Conservation (phyloP, 495 filamentous ascomycete genomes). For the Penicillium cosmopolitanum region DNA sequence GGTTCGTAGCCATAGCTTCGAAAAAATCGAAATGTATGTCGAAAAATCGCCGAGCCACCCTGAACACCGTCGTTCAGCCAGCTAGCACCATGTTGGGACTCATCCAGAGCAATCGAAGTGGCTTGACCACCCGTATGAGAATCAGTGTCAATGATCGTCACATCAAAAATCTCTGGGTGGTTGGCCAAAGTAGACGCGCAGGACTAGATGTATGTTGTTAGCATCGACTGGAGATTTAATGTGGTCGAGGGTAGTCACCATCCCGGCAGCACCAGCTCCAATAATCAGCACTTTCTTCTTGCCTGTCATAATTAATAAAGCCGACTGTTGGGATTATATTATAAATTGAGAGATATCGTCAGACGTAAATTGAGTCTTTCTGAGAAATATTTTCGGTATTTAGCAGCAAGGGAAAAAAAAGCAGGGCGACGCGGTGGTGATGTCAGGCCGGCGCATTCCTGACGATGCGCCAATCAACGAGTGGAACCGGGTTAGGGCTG, state of each 20-base stretch:
- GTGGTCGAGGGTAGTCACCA: conserved; percentile 40
- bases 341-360: background rate
- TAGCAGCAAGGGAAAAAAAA: conserved; percentile 4
- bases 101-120: conserved; percentile 73
- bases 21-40: conserved; percentile 83
- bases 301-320: conserved; percentile 7
- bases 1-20: conserved; percentile 66
- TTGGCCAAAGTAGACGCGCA: conserved; percentile 75
- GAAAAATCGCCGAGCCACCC: conserved; percentile 77
- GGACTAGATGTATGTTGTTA: conserved; percentile 51
- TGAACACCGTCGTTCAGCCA: conserved; percentile 90
- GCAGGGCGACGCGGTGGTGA: conserved; percentile 19
- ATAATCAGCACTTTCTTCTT: conserved; percentile 57
- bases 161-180: conserved; percentile 72
- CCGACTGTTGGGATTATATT: background rate
- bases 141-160: conserved; percentile 72
- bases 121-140: conserved; percentile 79
- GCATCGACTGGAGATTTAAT: background rate
- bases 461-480: conserved; percentile 28
- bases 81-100: conserved; percentile 64
- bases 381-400: background rate
- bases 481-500: background rate
- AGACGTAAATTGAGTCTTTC: background rate
- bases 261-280: conserved; percentile 67
- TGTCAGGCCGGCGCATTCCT: conserved; percentile 23